Percentiles rank a stretch among this genome's conserved stretches.
Evolutionary conservation across 768 basidiomycete species (phyloP).

Genomic region (Leccinum imitatum): DNA sequence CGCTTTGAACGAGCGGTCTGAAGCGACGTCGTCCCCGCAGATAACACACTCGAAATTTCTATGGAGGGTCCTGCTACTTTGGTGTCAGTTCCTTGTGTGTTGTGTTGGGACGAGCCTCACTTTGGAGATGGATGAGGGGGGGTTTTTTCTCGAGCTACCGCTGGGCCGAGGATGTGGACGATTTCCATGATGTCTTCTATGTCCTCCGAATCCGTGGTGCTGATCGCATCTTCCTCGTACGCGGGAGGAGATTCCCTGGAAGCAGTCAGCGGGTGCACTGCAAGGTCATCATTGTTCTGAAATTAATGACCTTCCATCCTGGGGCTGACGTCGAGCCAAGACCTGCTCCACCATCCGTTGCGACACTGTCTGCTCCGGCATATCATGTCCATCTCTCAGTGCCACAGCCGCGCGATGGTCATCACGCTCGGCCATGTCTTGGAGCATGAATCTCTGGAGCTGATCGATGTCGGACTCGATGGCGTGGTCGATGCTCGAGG

Average conservation of each 20-base stretch:
- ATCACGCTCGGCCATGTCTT: conserved; percentile 40
- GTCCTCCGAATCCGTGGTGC: neutral
- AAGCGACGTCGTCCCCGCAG: conserved; percentile 38
- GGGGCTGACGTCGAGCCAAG: neutral
- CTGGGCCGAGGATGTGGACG: neutral
- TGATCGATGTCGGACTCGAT: conserved; percentile 35
- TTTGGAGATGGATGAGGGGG: neutral
- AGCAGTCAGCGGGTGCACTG: conserved; percentile 3
- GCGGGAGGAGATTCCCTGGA: conserved; percentile 2
- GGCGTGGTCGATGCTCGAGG: conserved; percentile 43
- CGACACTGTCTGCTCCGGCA: conserved; percentile 18
- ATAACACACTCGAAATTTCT: conserved; percentile 35
- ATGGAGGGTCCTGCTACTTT: conserved; percentile 4
- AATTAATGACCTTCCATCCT: conserved; percentile 4
- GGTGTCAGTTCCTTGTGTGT: neutral
- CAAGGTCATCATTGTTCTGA: neutral
- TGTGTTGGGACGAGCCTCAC: conserved; percentile 3
- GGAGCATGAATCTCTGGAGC: conserved; percentile 30
- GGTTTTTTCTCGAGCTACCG: neutral
- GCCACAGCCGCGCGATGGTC: conserved; percentile 45
- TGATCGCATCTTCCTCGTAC: neutral
- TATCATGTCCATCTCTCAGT: conserved; percentile 29
- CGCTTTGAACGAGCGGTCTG: conserved; percentile 32
- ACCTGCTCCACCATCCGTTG: conserved; percentile 15
- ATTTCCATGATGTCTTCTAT: conserved; percentile 1